Percentiles rank a stretch among this genome's conserved stretches.
These are phyloP conservation scores for Claviceps sp. DNA, from an alignment of 2,329 filamentous ascomycete species.

Conservation along the genomic window DNA sequence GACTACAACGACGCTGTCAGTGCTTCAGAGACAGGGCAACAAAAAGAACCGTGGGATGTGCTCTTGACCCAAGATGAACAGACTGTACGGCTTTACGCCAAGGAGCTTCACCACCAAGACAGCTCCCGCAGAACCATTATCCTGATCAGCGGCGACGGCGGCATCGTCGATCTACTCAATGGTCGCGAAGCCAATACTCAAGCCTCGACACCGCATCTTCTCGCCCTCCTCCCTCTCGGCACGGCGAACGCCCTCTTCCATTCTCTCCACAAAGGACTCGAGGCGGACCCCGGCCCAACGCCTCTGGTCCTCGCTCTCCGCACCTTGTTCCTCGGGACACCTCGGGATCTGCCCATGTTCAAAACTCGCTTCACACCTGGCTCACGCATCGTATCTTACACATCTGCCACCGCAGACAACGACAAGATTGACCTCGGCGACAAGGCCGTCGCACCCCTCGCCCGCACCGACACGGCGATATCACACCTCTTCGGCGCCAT, in stretches of 20 bases:
- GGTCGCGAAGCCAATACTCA: slow-evolving; percentile 17
- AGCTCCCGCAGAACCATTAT: slow-evolving; percentile 44
- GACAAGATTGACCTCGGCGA: neutral
- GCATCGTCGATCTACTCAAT: slow-evolving; percentile 71
- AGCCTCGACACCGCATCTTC: slow-evolving; percentile 19
- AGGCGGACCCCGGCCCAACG: slow-evolving; percentile 25
- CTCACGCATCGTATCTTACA: slow-evolving; percentile 32
- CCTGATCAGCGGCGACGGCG: slow-evolving; percentile 79
- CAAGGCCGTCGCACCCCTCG: slow-evolving; percentile 4
- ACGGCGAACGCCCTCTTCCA: slow-evolving; percentile 54
- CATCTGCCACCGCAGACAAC: neutral
- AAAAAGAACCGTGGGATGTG: slow-evolving; percentile 16
- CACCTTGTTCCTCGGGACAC: slow-evolving; percentile 44
- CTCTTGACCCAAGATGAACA: slow-evolving; percentile 49
- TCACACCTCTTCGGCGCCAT: slow-evolving; percentile 56
- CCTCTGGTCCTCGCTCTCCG: slow-evolving; percentile 37
- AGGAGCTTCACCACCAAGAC: slow-evolving; percentile 13
- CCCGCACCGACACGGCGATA: slow-evolving; percentile 20
- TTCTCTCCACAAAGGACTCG: slow-evolving; percentile 45
- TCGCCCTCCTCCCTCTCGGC: slow-evolving; percentile 46
- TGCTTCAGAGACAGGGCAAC: neutral
- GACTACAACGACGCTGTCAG: neutral
- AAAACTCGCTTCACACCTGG: slow-evolving; percentile 46
- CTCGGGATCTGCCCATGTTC: slow-evolving; percentile 48
- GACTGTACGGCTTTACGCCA: slow-evolving; percentile 52